Evolutionary conservation across 2,329 filamentous ascomycete genomes (phyloP).

Genomic region (Talaromyces atroroseus): DNA sequence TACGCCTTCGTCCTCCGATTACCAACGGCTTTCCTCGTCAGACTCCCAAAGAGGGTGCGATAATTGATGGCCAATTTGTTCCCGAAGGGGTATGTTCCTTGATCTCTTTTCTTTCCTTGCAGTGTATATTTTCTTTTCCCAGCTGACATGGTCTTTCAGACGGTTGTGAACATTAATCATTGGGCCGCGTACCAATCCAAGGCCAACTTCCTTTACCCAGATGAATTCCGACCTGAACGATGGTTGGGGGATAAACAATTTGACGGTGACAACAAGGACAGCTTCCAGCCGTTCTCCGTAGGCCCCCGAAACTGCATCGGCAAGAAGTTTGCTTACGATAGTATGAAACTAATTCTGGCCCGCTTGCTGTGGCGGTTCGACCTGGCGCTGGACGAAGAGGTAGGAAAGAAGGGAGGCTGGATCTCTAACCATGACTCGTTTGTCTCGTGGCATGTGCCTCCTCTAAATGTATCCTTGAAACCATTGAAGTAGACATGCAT

Average conservation of each 20-base stretch:
- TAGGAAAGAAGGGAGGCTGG: too few relatives aligned
- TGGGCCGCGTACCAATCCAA: conserved; percentile 41
- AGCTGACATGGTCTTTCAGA: conserved; percentile 23
- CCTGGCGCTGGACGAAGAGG: too few relatives aligned
- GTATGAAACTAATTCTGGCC: too few relatives aligned
- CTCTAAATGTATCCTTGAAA: too few relatives aligned
- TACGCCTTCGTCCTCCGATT: conserved; percentile 39
- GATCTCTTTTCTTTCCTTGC: neutral
- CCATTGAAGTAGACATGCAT: too few relatives aligned
- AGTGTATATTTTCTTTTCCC: too few relatives aligned
- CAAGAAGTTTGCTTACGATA: neutral
- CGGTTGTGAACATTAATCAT: conserved; percentile 38
- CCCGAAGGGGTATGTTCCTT: neutral
- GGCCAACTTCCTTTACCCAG: conserved; percentile 39
- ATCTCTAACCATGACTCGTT: too few relatives aligned
- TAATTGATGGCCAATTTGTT: conserved; percentile 7
- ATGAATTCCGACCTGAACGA: conserved; percentile 43
- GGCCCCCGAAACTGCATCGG: neutral
- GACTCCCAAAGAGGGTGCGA: neutral
- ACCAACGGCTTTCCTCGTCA: neutral
- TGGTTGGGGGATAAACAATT: conserved; percentile 28
- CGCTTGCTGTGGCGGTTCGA: too few relatives aligned
- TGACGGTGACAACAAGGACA: neutral
- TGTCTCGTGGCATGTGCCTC: too few relatives aligned
- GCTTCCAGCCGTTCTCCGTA: neutral